Evolutionary conservation across 345 rosid genomes (phyloP).

Genomic region (Anacardium occidentale): DNA sequence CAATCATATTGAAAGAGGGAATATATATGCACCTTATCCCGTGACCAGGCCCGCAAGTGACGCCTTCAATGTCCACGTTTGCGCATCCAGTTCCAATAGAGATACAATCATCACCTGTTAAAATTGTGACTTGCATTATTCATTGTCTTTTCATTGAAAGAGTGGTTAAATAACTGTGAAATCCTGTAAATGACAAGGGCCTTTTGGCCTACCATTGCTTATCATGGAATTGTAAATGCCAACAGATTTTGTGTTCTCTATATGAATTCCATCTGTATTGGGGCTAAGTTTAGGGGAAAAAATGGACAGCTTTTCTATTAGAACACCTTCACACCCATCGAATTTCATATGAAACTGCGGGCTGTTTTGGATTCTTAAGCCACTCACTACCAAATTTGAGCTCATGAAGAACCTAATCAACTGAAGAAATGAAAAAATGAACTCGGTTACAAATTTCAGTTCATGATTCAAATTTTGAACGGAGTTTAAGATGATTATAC

Average conservation of each 20-base stretch:
- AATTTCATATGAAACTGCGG: conserved; percentile 95
- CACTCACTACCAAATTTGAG: conserved; percentile 68
- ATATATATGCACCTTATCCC: conserved; percentile 65
- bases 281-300: conserved; percentile 94
- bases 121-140: neutral
- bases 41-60: conserved; percentile 89
- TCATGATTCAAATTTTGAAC: neutral
- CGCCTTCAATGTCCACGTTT: conserved; percentile 63
- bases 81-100: conserved; percentile 83
- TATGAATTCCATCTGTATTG: conserved; percentile 89
- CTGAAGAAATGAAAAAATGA: conserved; percentile 31
- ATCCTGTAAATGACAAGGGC: neutral
- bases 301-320: conserved; percentile 56
- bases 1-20: neutral
- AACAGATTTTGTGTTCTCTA: conserved; percentile 72
- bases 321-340: conserved; percentile 89
- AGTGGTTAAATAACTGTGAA: neutral
- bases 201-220: conserved; percentile 60
- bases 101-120: conserved; percentile 79
- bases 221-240: conserved; percentile 75
- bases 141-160: no score
- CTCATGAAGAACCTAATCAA: conserved; percentile 95
- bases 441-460: neutral
- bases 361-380: conserved; percentile 78
- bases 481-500: conserved; percentile 21